Evolutionary conservation across 192 early-diverging fungal species (phyloP).

Genomic region (Spizellomyces punctatus): DNA sequence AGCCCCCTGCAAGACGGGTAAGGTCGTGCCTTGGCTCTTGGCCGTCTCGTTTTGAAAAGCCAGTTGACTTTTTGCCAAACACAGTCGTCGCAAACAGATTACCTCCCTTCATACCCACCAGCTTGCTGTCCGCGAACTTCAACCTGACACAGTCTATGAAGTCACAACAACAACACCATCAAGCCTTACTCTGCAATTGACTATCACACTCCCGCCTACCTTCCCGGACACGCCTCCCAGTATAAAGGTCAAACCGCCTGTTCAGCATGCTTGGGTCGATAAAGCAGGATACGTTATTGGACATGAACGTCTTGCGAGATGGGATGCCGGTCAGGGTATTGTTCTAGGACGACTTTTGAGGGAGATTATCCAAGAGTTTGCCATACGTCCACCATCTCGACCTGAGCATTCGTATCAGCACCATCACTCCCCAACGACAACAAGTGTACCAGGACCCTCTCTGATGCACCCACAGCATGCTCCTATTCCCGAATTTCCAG

Average conservation of each 20-base stretch:
- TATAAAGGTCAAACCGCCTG: constrained; percentile 48
- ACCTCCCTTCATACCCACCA: not conserved
- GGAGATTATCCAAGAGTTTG: constrained; percentile 53
- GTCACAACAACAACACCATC: constrained; percentile 6
- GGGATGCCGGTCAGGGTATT: constrained; percentile 35
- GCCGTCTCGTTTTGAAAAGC: too few relatives aligned
- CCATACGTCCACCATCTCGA: constrained; percentile 25
- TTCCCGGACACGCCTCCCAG: constrained; percentile 60
- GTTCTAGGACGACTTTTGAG: constrained; percentile 56
- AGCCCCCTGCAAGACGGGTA: too few relatives aligned
- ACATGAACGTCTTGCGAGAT: constrained; percentile 41
- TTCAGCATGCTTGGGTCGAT: constrained; percentile 57
- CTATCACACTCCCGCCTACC: constrained; percentile 44
- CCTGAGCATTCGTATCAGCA: not conserved
- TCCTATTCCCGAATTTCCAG: constrained; percentile 12
- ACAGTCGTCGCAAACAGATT: constrained; percentile 10
- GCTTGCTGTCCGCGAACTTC: constrained; percentile 2
- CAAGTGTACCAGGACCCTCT: not conserved
- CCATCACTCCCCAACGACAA: not conserved
- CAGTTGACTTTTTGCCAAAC: not conserved
- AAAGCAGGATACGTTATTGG: constrained; percentile 44
- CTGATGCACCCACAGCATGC: not conserved
- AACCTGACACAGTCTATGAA: constrained; percentile 3
- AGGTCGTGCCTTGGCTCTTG: too few relatives aligned
- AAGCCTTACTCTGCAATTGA: constrained; percentile 3